Percentiles rank a stretch among this genome's conserved stretches.
These are phyloP conservation scores for Gossypium lobatum DNA, from an alignment of 441 rosid genomes.

Conservation along the genomic window DNA sequence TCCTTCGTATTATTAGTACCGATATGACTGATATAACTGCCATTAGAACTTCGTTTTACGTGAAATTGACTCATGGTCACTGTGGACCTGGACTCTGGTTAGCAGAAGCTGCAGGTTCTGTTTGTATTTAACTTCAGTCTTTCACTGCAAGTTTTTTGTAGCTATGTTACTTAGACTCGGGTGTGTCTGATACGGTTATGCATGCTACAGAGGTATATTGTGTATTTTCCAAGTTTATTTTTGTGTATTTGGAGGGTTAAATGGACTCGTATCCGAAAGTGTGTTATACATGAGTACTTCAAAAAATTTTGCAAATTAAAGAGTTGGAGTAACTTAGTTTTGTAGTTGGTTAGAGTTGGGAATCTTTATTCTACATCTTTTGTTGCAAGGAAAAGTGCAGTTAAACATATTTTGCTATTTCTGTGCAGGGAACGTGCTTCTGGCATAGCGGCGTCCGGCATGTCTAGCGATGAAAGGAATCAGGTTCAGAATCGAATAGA, in stretches of 20 bases:
- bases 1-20: background rate
- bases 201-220: no score
- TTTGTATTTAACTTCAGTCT: background rate
- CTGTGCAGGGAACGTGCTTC: slow-evolving; percentile 44
- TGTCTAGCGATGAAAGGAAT: slow-evolving; percentile 67
- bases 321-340: no score
- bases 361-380: slow-evolving; percentile 1
- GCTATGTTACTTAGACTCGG: no score
- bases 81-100: background rate
- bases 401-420: background rate
- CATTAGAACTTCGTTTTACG: background rate
- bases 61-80: background rate
- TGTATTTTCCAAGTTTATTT: no score
- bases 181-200: no score
- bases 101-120: background rate
- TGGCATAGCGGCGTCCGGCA: background rate
- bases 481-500: slow-evolving; percentile 43
- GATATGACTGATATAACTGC: background rate
- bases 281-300: no score
- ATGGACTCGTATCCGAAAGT: no score
- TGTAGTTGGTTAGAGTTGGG: background rate
- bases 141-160: slow-evolving; percentile 1
- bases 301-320: no score
- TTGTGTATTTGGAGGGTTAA: no score
- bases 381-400: slow-evolving; percentile 1